Base-by-base conservation (phyloP, 768 basidiomycete species). In the Rossbeevera mucosa region DNA sequence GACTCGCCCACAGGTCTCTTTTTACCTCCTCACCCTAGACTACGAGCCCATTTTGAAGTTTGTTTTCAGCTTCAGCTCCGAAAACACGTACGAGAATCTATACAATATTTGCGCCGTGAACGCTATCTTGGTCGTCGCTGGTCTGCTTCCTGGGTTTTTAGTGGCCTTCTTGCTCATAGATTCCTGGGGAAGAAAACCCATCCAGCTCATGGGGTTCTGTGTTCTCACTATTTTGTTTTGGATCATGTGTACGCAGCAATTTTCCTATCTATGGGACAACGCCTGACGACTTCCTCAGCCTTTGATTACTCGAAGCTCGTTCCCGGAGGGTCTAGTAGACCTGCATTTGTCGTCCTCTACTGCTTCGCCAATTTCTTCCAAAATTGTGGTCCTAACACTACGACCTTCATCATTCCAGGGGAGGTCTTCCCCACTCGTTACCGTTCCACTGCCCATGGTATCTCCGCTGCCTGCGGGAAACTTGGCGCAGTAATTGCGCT, bases 351-450 rank as follows among this genome's bases (percentile, higher is more conserved):
- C 47, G 83, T 83, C 68, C 76, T 88, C 21, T 91, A 91, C 72
- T 87, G 87, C 66, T 71, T 91, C 14, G 78, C 88, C 60, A 85
- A 86, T 66, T 89, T 89, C 73, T 88, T 90, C 83, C 85, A 87
- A 72, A 91, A 91, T 70, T 91, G 88, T 56, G 88, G 86, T 0
- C 86, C 84, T 12, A 88, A 89, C 59, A 78, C 78, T 1, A 90
- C 86, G 1, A 89, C 88, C 0, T 91, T 91, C 69, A 60, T 90
- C 50, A 73, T 91, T 12, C 88, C 90, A 0, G 86, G 86, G 46
- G 90, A 91, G 64, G 77, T 74, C 26, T 91, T 90, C 80, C 90
- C 90, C 1, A 92, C 90, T 2, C 86, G 89, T 44, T 90, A 91
- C 68, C 82, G 90, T 47, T 86, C 86, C 4, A 89, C 88, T 3